Evolutionary conservation across 2,329 filamentous ascomycete species (phyloP), one percentile per base, ranked within the genome.

Genomic region (Bipolaris cookei): DNA sequence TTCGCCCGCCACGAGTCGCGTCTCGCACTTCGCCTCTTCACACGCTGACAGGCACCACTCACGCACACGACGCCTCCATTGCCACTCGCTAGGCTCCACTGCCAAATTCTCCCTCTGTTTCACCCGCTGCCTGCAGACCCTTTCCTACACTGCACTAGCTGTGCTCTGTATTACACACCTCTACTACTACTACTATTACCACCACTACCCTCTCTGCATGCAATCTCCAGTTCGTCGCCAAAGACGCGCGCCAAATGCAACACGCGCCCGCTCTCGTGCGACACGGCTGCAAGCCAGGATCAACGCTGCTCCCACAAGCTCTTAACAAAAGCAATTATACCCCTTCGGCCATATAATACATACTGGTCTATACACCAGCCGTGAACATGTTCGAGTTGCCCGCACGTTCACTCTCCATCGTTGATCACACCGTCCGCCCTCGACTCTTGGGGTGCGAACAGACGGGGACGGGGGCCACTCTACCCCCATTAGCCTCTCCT

Each of bases 281-380:
- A 21, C 52, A 51, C 30, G 18, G 13, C 50, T 38, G 30, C 10
- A 38, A 30, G 53, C 62, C 51, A 41, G 63, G 62, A 56, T 38
- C 47, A 63, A 54, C 56, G 64, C 53, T 66, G 64, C 54, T 61
- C 39, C 25, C 7, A 21, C 50, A 56, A 55, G 54, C 51, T 51
- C 62, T 63, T 65, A 63, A 59, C 28, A 48, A 41, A 48, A 55
- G 56, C 60, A 54, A 58, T 41, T 65, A 66, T 63, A 63, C 52
- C 49, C 43, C 49, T 58, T 51, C 52, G 38, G 56, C 43, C 51
- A 54, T 60, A 63, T 57, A 28, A 28, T 28, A 28, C 7, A 28
- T 28, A 28, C 25, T 28, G 25, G 25, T 28, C 25, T 28, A 57
- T 60, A 51, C 49, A 50, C 28, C 37, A 25, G 45, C 28, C 44